phyloP scores from a whole-genome alignment of 2,329 filamentous ascomycete genomes.

The Polytolypa hystricis region DNA sequence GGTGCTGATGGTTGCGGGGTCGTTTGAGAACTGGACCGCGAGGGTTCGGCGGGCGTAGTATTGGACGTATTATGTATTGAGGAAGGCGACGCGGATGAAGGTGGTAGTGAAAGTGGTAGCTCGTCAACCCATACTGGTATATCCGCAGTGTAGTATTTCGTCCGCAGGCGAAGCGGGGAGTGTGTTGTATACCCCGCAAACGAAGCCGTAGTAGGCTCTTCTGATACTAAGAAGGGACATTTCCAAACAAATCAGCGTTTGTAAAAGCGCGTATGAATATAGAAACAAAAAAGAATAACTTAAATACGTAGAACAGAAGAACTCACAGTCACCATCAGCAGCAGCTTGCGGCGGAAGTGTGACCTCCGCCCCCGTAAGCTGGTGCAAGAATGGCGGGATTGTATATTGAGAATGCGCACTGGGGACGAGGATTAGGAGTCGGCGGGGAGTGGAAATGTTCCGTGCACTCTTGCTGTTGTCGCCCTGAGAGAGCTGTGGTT shows the following conservation, averaged over 20 bases:
- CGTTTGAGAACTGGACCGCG: no score
- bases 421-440: slow-evolving; percentile 31
- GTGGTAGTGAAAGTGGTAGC: slow-evolving; percentile 19
- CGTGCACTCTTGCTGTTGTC: slow-evolving; percentile 9
- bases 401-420: slow-evolving; percentile 23
- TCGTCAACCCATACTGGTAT: slow-evolving; percentile 39
- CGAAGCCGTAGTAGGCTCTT: slow-evolving; percentile 11
- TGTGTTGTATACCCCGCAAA: slow-evolving; percentile 39
- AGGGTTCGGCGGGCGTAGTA: no score
- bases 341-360: slow-evolving; percentile 13
- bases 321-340: no score
- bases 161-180: slow-evolving; percentile 28
- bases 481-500: no score
- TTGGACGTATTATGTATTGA: no score
- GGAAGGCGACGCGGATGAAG: neutral
- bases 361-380: slow-evolving; percentile 25
- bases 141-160: slow-evolving; percentile 35
- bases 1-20: neutral
- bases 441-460: slow-evolving; percentile 28
- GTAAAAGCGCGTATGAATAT: no score
- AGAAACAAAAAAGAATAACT: no score
- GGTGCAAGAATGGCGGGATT: slow-evolving; percentile 27
- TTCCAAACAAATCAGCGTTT: no score
- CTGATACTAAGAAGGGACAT: no score
- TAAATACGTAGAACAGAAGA: no score